Conservation (phyloP, 2,329 filamentous ascomycete species). For the Diaporthe caulivora region DNA sequence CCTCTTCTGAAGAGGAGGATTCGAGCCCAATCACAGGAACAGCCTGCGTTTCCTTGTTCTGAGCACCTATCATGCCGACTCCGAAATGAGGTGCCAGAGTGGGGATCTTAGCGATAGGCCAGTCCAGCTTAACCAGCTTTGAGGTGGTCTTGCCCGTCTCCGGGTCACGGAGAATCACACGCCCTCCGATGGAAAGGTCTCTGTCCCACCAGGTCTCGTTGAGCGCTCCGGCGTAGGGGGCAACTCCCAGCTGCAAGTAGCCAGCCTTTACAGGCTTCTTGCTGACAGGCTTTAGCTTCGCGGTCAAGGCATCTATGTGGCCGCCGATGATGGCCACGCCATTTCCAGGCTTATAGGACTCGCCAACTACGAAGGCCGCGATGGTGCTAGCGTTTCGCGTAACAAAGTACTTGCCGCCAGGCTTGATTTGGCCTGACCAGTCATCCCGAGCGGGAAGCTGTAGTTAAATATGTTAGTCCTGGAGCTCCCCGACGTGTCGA, state of each 20-base stretch:
- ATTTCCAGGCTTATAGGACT: conserved; percentile 84
- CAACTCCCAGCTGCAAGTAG: conserved; percentile 89
- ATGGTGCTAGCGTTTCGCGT: conserved; percentile 88
- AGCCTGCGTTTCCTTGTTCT: conserved; percentile 92
- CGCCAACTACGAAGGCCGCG: conserved; percentile 87
- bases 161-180: conserved; percentile 84
- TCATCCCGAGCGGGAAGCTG: conserved; percentile 82
- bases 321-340: conserved; percentile 90
- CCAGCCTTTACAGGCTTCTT: conserved; percentile 86
- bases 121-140: conserved; percentile 90
- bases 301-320: conserved; percentile 92
- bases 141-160: conserved; percentile 80
- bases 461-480: conserved; percentile 39
- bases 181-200: conserved; percentile 89
- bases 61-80: conserved; percentile 73
- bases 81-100: conserved; percentile 96
- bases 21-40: conserved; percentile 95
- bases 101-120: conserved; percentile 92
- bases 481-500: background rate
- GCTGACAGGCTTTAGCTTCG: conserved; percentile 91
- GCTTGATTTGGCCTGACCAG: conserved; percentile 79
- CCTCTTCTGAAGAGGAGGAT: conserved; percentile 55
- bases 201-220: conserved; percentile 98
- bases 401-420: conserved; percentile 90
- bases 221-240: conserved; percentile 89